Percentiles rank a stretch among this genome's conserved stretches.
phyloP scores from a whole-genome alignment of 2,329 filamentous ascomycete genomes.

The Fusarium sp. region DNA sequence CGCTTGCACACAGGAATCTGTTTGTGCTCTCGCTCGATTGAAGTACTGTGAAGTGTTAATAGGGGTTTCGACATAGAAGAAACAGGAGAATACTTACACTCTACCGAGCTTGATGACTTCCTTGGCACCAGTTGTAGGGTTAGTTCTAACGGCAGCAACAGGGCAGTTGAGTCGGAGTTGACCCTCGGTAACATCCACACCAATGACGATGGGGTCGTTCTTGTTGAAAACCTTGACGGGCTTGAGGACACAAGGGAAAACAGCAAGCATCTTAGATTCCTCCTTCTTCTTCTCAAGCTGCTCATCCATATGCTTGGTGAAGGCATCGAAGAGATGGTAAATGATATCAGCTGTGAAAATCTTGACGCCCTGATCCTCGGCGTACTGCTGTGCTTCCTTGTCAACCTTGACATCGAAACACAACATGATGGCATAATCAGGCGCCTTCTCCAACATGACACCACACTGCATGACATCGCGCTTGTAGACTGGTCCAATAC shows the following conservation, averaged over 20 bases:
- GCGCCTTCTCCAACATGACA: conserved; percentile 95
- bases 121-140: conserved; percentile 81
- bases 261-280: conserved; percentile 92
- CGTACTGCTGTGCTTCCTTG: conserved; percentile 91
- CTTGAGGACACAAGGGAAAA: conserved; percentile 93
- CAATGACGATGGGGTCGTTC: conserved; percentile 92
- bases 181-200: conserved; percentile 95
- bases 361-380: conserved; percentile 94
- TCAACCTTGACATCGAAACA: conserved; percentile 99
- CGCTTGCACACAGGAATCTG: conserved; percentile 92
- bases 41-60: conserved; percentile 70
- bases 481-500: conserved; percentile 97
- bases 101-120: conserved; percentile 87
- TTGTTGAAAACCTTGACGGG: conserved; percentile 98
- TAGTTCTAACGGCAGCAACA: conserved; percentile 86
- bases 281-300: conserved; percentile 94
- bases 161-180: conserved; percentile 88
- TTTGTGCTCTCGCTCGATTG: conserved; percentile 98
- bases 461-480: conserved; percentile 96
- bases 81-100: conserved; percentile 76
- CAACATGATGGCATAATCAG: conserved; percentile 98
- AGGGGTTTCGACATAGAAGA: conserved; percentile 36
- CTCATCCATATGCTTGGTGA: conserved; percentile 93
- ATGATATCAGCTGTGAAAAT: conserved; percentile 99
- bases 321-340: conserved; percentile 97